Conservation (phyloP, 2,329 filamentous ascomycete species). For the Chalaropsis thielavioides region DNA sequence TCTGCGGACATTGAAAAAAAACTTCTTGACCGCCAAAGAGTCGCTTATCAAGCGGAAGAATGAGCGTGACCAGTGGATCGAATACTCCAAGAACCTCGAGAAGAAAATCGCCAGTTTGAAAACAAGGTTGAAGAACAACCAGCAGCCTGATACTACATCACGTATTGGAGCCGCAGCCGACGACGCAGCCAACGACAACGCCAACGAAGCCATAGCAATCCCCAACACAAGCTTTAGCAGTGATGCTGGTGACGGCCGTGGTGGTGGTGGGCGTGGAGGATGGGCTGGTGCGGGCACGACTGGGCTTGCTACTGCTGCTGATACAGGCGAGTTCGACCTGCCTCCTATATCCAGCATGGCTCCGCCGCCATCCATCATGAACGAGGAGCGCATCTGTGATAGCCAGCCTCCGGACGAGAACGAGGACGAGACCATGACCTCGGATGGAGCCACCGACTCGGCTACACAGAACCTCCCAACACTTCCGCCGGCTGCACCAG, state of each 20-base stretch:
- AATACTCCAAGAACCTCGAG: slow-evolving; percentile 31
- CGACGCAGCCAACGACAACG: neutral
- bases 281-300: neutral
- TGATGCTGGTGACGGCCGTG: neutral
- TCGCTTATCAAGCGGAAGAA: slow-evolving; percentile 29
- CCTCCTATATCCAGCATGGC: slow-evolving; percentile 1
- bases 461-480: slow-evolving; percentile 1
- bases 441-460: neutral
- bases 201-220: slow-evolving; percentile 12
- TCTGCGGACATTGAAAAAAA: slow-evolving; percentile 24
- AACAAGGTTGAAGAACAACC: slow-evolving; percentile 18
- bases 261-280: neutral
- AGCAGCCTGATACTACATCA: slow-evolving; percentile 18
- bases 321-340: neutral
- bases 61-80: slow-evolving; percentile 32
- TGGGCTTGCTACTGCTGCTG: neutral
- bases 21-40: slow-evolving; percentile 29
- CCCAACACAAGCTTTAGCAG: slow-evolving; percentile 9
- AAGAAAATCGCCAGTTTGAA: slow-evolving; percentile 26
- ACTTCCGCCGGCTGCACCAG: neutral
- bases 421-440: slow-evolving; percentile 3
- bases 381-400: slow-evolving; percentile 14
- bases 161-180: neutral
- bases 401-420: slow-evolving; percentile 12
- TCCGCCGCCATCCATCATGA: neutral